Base-by-base conservation (phyloP, 345 rosid species). In the Zanthoxylum bungeanum region DNA sequence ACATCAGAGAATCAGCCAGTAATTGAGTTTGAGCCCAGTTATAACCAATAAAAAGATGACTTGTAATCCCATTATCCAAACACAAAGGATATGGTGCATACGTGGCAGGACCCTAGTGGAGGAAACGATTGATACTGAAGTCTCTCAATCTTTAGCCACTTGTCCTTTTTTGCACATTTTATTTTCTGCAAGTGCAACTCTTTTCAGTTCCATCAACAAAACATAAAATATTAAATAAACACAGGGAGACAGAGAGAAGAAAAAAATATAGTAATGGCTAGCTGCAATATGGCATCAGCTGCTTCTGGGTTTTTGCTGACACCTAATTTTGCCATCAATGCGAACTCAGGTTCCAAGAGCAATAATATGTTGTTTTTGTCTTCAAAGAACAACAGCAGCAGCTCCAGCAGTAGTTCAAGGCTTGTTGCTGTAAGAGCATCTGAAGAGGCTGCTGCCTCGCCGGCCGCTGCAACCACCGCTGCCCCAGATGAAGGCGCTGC, bases 231-330 rank as follows among this genome's bases (percentile, higher is more conserved):
- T 71, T 3, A 47, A 31, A 59, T 59, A 60, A 28, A 28, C n/a
- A 56, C 9, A 34, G n/a, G n/a, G n/a, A n/a, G n/a, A n/a, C n/a
- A n/a, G n/a, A n/a, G n/a, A n/a, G n/a, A n/a, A n/a, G n/a, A n/a
- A n/a, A n/a, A n/a, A n/a, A n/a, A n/a, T n/a, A n/a, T n/a, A n/a
- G 14, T 14, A 10, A 87, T 91, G 91, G 91, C 86, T 70, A 86
- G 85, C 80, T 79, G 82, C 82, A 81, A 75, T 81, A 76, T 88
- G 83, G 80, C 96, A 47, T 88, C 97, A 52, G 91, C 93, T 64
- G 91, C 97, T 73, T 82, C 87, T 65, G 89, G 89, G 44, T 85
- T 90, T 68, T 64, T 76, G 64, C 53, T 84, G 33, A 70, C 85
- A 53, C 84, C 89, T 34, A 81, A n/a, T n/a, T n/a, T n/a, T n/a